Conservation (phyloP, 1,284 basidiomycete species). For the Malassezia slooffiae region DNA sequence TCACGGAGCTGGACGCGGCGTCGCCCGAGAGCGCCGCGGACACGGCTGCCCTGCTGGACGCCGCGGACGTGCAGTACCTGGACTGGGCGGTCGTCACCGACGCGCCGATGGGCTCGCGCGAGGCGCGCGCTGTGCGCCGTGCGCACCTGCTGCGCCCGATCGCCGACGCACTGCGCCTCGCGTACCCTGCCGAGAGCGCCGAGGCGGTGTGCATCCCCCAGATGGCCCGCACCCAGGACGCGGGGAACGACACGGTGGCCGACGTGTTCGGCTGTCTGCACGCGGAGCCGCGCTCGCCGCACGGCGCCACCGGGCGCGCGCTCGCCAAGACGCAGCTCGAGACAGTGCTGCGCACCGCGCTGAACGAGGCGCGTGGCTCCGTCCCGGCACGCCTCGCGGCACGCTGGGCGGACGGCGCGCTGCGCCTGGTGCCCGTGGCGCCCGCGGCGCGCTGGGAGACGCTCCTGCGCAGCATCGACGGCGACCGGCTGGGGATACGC, state of each 20-base stretch:
- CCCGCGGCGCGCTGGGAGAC: conserved; percentile 3
- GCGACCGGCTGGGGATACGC: too few relatives aligned
- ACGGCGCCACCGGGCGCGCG: background rate
- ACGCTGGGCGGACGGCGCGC: conserved; percentile 4
- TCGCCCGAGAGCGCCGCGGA: background rate
- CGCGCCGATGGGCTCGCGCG: background rate
- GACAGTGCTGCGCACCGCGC: background rate
- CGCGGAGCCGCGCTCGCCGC: background rate
- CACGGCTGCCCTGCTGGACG: background rate
- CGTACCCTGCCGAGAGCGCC: too few relatives aligned
- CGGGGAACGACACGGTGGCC: conserved; percentile 6
- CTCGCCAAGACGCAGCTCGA: background rate
- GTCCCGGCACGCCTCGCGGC: background rate
- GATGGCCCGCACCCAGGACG: background rate
- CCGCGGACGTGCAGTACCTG: conserved; percentile 2
- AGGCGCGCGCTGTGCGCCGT: conserved; percentile 2
- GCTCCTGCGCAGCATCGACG: too few relatives aligned
- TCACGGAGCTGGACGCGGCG: conserved; percentile 1
- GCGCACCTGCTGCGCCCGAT: conserved; percentile 1
- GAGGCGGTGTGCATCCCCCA: conserved; percentile 2
- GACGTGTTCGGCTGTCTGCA: conserved; percentile 7
- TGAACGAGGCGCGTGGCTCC: background rate
- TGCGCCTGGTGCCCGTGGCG: conserved; percentile 6
- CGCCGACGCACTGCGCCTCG: background rate
- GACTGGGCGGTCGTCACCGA: conserved; percentile 14